Base-by-base conservation (phyloP, 106 monocot species). In the Alisma plantagoaquatica region DNA sequence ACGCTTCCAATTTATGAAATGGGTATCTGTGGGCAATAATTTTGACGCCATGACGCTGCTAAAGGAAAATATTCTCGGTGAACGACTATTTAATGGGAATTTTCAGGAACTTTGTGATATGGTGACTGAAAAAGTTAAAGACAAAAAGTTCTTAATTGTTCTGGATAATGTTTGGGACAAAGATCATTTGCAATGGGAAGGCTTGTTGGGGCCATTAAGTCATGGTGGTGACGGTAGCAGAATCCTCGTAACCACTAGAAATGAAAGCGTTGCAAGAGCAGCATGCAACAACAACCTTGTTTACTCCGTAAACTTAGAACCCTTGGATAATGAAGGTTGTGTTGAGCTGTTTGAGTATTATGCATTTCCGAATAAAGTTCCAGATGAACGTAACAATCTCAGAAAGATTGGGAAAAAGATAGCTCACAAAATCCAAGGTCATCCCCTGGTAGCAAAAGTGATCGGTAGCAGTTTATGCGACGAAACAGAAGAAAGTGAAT, bases 1-100 rank as follows among this genome's bases (percentile, higher is more conserved):
- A 43, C 65, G 59, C 7, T 46, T 46, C 16, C n/a, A 8, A 46
- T 6, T 46, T 10, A 46, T 10, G 3, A 46, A 46, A 17, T 46
- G 45, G 45, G 45, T 46, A 18, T 17, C n/a, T 46, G 45, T 46
- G 3, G 45, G 45, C 3, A 17, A 46, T 10, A 46, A 46, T 46
- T 46, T 46, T 18, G 19, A 46, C 19, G 45, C 45, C 16, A 6
- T 10, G 4, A n/a, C 4, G 16, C 14, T 46, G 3, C 14, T 46
- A 10, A 46, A 46, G n/a, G 16, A 46, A 46, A 46, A n/a, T n/a
- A 10, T 46, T n/a, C n/a, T n/a, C n/a, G n/a, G n/a, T n/a, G n/a
- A n/a, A n/a, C n/a, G n/a, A n/a, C n/a, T n/a, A n/a, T n/a, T n/a
- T n/a, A n/a, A n/a, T n/a, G n/a, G n/a, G n/a, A 17, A 17, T 46